Conservation (phyloP, 164 flowering plant species). For the Vitis labrusca region DNA sequence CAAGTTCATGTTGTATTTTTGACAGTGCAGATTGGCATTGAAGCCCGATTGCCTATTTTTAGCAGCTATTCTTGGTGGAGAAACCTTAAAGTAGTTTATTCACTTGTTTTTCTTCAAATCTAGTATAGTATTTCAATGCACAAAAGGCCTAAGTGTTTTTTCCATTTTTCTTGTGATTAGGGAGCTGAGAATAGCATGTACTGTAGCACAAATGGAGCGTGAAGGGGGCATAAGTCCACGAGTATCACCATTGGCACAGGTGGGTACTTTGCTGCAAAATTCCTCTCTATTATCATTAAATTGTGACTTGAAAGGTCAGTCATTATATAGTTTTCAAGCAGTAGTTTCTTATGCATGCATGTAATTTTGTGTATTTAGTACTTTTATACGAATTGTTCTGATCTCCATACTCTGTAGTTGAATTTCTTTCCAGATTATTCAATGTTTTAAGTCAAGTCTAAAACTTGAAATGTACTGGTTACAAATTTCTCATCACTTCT, state of each 20-base stretch:
- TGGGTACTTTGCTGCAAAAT: conserved; percentile 17
- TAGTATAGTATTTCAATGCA: not conserved
- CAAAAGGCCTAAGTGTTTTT: not conserved
- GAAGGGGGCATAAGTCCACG: conserved; percentile 99
- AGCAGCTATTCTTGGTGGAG: conserved; percentile 98
- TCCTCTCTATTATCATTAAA: not conserved
- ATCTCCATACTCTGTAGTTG: too few relatives aligned
- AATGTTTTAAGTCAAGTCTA: too few relatives aligned
- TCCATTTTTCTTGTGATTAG: conserved; percentile 27
- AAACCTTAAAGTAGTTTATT: conserved; percentile 70
- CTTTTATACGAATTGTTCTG: too few relatives aligned
- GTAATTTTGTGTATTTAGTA: too few relatives aligned
- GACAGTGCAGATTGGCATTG: conserved; percentile 84
- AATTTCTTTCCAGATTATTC: too few relatives aligned
- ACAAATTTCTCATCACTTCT: too few relatives aligned
- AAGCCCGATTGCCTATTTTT: conserved; percentile 97
- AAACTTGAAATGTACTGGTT: too few relatives aligned
- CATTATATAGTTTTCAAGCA: too few relatives aligned
- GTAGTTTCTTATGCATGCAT: too few relatives aligned
- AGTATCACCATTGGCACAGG: conserved; percentile 92
- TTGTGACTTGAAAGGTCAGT: too few relatives aligned
- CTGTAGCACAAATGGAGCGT: conserved; percentile 95
- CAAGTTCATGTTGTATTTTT: conserved; percentile 21
- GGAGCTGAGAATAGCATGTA: conserved; percentile 93
- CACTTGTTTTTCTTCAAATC: not conserved